Conservation (phyloP, 2,329 filamentous ascomycete genomes). For the Geosmithia morbida region DNA sequence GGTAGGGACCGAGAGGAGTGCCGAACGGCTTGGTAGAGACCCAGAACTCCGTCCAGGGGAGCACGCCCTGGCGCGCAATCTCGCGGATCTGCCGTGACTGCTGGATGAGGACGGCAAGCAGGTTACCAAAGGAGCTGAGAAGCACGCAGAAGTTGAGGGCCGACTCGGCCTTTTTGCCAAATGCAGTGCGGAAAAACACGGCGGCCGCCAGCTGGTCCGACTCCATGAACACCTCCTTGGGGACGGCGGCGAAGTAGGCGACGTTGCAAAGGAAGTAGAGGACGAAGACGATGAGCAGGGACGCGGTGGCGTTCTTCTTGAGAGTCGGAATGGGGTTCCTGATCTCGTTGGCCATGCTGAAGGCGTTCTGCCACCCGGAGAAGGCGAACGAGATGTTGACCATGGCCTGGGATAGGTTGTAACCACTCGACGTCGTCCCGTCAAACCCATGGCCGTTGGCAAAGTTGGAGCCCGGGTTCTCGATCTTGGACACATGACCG, state of each 20-base stretch:
- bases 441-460: conserved; percentile 13
- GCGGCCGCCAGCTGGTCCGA: conserved; percentile 40
- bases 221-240: conserved; percentile 35
- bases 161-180: conserved; percentile 33
- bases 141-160: conserved; percentile 43
- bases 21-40: conserved; percentile 48
- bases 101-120: conserved; percentile 39
- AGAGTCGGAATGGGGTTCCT: conserved; percentile 43
- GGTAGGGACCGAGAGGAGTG: conserved; percentile 44
- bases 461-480: conserved; percentile 20
- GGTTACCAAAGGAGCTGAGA: conserved; percentile 42
- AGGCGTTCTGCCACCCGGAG: conserved; percentile 41
- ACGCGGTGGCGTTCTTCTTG: conserved; percentile 31
- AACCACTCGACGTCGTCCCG: conserved; percentile 18
- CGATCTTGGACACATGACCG: conserved; percentile 15
- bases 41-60: conserved; percentile 47
- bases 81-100: conserved; percentile 43
- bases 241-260: conserved; percentile 44
- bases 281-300: conserved; percentile 33
- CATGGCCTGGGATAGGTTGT: conserved; percentile 28
- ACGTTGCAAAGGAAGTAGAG: conserved; percentile 46
- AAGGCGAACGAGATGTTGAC: conserved; percentile 47
- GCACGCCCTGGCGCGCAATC: conserved; percentile 44
- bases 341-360: conserved; percentile 48
- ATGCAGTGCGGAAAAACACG: conserved; percentile 44